phyloP scores from a whole-genome alignment of 2,329 filamentous ascomycete species.

The Botryotinia narcissicola region DNA sequence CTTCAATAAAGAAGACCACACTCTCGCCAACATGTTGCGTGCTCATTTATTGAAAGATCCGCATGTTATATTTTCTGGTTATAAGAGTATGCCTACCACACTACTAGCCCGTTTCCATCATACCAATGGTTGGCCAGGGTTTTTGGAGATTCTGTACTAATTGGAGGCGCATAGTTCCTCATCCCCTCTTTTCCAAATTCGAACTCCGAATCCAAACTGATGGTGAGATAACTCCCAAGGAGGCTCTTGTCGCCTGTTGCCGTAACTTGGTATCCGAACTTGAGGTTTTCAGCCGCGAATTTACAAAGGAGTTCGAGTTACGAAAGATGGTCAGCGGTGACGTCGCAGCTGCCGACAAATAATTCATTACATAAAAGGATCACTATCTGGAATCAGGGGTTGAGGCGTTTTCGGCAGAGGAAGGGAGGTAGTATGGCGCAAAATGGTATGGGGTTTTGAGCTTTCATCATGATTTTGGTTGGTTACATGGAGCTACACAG shows the following conservation, averaged over 20 bases:
- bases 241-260: constrained; percentile 78
- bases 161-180: constrained; percentile 36
- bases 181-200: constrained; percentile 51
- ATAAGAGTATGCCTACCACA: constrained; percentile 65
- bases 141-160: neutral
- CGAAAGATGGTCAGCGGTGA: constrained; percentile 71
- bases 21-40: constrained; percentile 83
- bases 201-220: constrained; percentile 88
- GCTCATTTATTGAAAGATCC: constrained; percentile 81
- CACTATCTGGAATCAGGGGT: neutral
- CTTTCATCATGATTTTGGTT: constrained; percentile 5
- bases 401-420: constrained; percentile 2
- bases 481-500: neutral
- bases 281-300: constrained; percentile 76
- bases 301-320: constrained; percentile 88
- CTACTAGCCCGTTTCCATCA: constrained; percentile 35
- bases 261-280: constrained; percentile 80
- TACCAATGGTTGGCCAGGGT: neutral
- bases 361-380: constrained; percentile 11
- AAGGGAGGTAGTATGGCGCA: neutral
- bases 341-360: constrained; percentile 24
- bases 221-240: constrained; percentile 81
- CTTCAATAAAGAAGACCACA: constrained; percentile 96
- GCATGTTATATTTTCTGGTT: constrained; percentile 86
- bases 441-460: neutral